Evolutionary conservation across 192 early-diverging fungal genomes (phyloP), one percentile per base, ranked within the genome.

Genomic region (Umbelopsis isabellina): DNA sequence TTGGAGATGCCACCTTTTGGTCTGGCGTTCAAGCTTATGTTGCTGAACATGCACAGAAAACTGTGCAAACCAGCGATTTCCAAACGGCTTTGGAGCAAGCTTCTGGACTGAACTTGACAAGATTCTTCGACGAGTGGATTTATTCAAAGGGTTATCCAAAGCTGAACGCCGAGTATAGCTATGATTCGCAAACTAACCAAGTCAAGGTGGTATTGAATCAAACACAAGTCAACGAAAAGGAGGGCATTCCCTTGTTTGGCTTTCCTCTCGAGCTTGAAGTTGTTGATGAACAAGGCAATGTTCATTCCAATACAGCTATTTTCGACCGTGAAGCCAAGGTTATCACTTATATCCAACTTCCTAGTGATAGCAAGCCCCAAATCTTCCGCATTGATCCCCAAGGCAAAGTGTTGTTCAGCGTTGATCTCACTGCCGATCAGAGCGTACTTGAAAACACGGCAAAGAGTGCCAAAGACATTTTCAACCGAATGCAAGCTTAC

Each of bases 61-160:
- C 71, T 2, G 85, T 83, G 9, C 81, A 85, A 67, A 87, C 85
- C 1, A 79, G 80, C 35, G 83, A 85, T 69, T 87, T 81, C 72
- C 87, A 66, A 71, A 82, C 49, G 11, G 82, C 44, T 71, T 77
- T 67, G 45, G 88, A 72, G 87, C 46, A 87, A 72, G 61, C 86
- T 6, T 84, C 80, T 53, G 85, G 84, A 21, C 44, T 89, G 7
- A 87, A 89, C 47, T 61, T 91, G 46, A 86, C 85, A 30, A 75
- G 70, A 7, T 91, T 91, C 75, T 85, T 87, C 20, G 86, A 90
- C 66, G 86, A 91, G 78, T 91, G 88, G 85, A 85, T 91, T 15
- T 87, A 86, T 72, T 83, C 83, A 22, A 85, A 86, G 48, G 89
- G 86, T 4, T 83, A 79, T 67, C 90, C 90, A 15, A 79, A 79